Evolutionary conservation across 2,329 filamentous ascomycete genomes (phyloP), one percentile per base, ranked within the genome.

Genomic region (Cryoendolithus antarcticus): DNA sequence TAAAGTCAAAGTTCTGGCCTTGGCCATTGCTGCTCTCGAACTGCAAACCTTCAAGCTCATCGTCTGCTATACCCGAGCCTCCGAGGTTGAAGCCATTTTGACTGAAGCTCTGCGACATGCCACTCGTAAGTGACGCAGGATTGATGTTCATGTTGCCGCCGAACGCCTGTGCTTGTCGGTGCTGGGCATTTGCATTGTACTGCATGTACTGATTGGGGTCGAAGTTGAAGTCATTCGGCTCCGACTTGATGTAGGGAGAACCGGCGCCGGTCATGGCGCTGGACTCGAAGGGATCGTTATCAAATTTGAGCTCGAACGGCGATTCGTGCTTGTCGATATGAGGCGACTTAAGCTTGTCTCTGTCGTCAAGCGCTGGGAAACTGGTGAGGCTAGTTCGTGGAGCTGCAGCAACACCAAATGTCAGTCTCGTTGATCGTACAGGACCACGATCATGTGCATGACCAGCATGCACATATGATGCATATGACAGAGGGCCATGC

Each of bases 51-150:
- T 89, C 71, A 34, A 96, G 70, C 57, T 95, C 89, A 47, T 95
- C 89, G 48, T 94, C 89, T 45, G 77, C 80, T 48, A 94, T 88
- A 31, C 81, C 73, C 8, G 84, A 82, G 44, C 80, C 82, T 43
- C 81, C 82, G 50, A 78, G 79, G 34, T 81, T 80, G 65, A 86
- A 94, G 58, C 75, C 80, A 55, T 74, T 80, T 15, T 70, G 65
- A 41, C 64, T 66, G 54, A 72, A 78, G 52, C 80, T 65, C 41
- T 67, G 61, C 48, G 71, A 51, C 48, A 54, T 52, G 48, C 70
- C 70, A 76, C 89, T 83, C 50, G 76, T 76, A 43, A 95, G 72
- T 46, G 91, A 85, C 45, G 84, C 89, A 8, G 89, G 89, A 56
- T 95, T 84, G 55, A 95, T 72, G 47, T 71, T 62, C 66, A 58